phyloP scores from a whole-genome alignment of 768 basidiomycete species.

The Pholiota microspora region DNA sequence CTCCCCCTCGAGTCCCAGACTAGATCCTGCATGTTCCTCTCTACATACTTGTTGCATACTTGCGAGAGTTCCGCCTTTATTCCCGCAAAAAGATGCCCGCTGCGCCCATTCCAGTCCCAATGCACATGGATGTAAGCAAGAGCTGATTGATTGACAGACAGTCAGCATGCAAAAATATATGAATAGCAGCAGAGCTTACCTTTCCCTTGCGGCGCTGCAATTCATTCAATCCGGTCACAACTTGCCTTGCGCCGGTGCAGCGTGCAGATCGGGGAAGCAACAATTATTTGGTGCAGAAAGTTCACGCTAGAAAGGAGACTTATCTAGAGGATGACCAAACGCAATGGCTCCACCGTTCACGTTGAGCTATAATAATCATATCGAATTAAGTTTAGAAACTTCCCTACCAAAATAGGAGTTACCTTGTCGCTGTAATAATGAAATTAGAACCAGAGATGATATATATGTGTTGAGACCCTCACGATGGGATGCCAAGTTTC shows the following conservation, averaged over 20 bases:
- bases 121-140: conserved; percentile 87
- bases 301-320: conserved; percentile 28
- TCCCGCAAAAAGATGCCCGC: conserved; percentile 72
- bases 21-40: background rate
- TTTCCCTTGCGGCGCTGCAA: conserved; percentile 67
- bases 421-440: conserved; percentile 34
- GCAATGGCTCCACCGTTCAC: conserved; percentile 92
- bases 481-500: conserved; percentile 56
- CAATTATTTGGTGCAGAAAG: conserved; percentile 16
- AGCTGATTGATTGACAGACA: conserved; percentile 39
- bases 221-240: conserved; percentile 81
- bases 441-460: background rate
- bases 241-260: conserved; percentile 81
- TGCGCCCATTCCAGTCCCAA: conserved; percentile 92
- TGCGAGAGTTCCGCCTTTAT: conserved; percentile 9
- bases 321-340: conserved; percentile 79
- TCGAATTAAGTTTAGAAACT: background rate
- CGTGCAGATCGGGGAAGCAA: conserved; percentile 38
- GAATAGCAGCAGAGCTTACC: conserved; percentile 36
- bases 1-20: background rate
- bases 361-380: conserved; percentile 51
- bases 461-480: conserved; percentile 9
- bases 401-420: background rate
- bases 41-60: background rate
- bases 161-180: background rate